These are phyloP conservation scores for Penicillium digitatum DNA, from an alignment of 2,329 filamentous ascomycete species.

Conservation along the genomic window DNA sequence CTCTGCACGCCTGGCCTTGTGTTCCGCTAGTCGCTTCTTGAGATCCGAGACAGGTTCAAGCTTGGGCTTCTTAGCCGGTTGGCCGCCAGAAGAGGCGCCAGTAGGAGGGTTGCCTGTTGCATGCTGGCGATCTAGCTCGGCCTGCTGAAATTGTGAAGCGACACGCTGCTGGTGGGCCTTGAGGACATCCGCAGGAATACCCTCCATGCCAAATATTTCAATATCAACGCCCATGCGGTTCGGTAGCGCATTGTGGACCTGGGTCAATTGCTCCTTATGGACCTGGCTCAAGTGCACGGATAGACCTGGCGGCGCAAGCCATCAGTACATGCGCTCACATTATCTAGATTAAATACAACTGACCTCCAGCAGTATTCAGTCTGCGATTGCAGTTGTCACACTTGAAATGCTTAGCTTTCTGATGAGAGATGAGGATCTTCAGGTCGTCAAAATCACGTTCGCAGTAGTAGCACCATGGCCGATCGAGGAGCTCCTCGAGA, in stretches of 20 bases:
- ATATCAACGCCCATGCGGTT: slow-evolving; percentile 82
- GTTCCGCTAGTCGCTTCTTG: slow-evolving; percentile 73
- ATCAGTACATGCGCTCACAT: slow-evolving; percentile 2
- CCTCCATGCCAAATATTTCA: slow-evolving; percentile 98
- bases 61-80: slow-evolving; percentile 60
- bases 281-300: slow-evolving; percentile 98
- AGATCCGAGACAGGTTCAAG: slow-evolving; percentile 72
- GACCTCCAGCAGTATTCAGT: slow-evolving; percentile 91
- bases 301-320: slow-evolving; percentile 58
- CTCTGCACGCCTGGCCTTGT: slow-evolving; percentile 64
- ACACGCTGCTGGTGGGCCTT: slow-evolving; percentile 83
- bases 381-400: slow-evolving; percentile 85
- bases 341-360: slow-evolving; percentile 30
- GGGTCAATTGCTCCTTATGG: slow-evolving; percentile 84
- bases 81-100: slow-evolving; percentile 50
- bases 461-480: slow-evolving; percentile 99
- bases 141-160: slow-evolving; percentile 77
- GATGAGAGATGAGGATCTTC: slow-evolving; percentile 93
- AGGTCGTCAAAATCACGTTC: slow-evolving; percentile 97
- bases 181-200: slow-evolving; percentile 80
- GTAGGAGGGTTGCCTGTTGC: slow-evolving; percentile 79
- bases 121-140: slow-evolving; percentile 75
- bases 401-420: slow-evolving; percentile 99
- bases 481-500: slow-evolving; percentile 79
- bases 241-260: slow-evolving; percentile 87